phyloP scores from a whole-genome alignment of 352 stramenopile genomes.

The Phytophthora constricta region DNA sequence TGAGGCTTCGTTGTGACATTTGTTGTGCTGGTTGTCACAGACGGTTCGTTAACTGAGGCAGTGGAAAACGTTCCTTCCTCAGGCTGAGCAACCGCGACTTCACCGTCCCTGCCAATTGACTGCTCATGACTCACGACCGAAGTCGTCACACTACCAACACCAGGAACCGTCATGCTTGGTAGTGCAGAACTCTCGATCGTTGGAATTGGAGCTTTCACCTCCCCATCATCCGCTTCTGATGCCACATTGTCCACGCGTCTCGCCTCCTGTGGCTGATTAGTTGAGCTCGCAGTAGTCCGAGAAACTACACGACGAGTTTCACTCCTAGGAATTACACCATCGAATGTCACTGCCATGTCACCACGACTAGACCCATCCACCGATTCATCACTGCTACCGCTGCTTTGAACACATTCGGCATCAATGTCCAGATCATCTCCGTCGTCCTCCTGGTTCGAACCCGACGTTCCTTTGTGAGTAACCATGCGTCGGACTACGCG shows the following conservation, averaged over 20 bases:
- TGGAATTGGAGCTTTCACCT: constrained; percentile 11
- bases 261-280: constrained; percentile 7
- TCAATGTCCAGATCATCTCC: constrained; percentile 23
- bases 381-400: constrained; percentile 33
- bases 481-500: constrained; percentile 33
- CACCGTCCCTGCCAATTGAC: neutral
- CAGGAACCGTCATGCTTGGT: too few species aligned
- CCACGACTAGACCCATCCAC: constrained; percentile 14
- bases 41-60: constrained; percentile 9
- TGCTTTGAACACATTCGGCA: constrained; percentile 22
- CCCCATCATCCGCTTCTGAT: constrained; percentile 3
- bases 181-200: neutral
- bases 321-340: constrained; percentile 15
- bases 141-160: too few species aligned
- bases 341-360: neutral
- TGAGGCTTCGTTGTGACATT: neutral
- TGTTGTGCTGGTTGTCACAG: neutral
- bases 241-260: neutral
- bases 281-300: neutral
- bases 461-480: constrained; percentile 16
- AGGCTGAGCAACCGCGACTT: neutral
- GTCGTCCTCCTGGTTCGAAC: constrained; percentile 11
- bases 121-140: too few species aligned
- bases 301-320: constrained; percentile 19
- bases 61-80: neutral